A percentile compares a stretch with the other conserved stretches of the same genome.
Evolutionary conservation across 2,329 filamentous ascomycete species (phyloP).

Genomic region (Pseudodiploospora longispora): DNA sequence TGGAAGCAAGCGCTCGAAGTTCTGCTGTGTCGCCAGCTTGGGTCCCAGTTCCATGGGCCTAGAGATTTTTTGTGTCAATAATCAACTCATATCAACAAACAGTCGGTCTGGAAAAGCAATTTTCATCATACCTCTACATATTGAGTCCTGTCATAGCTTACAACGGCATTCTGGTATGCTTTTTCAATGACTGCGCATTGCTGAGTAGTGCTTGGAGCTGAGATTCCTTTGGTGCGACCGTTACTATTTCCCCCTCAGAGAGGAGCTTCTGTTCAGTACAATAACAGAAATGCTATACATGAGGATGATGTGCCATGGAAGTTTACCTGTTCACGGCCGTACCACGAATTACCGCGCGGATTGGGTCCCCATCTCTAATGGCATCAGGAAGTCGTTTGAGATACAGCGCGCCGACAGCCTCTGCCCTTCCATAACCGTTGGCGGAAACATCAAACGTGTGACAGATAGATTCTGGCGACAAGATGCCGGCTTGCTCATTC

Average conservation of each 20-base stretch:
- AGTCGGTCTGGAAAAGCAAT: conserved; percentile 11
- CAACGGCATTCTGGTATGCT: conserved; percentile 29
- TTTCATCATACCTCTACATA: conserved; percentile 4
- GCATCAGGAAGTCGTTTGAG: conserved; percentile 24
- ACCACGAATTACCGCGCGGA: conserved; percentile 16
- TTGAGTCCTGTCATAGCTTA: conserved; percentile 9
- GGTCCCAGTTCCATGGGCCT: conserved; percentile 47
- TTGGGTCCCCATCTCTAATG: conserved; percentile 14
- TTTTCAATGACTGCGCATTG: conserved; percentile 2
- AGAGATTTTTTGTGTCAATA: conserved; percentile 14
- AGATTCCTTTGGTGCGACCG: too few species aligned
- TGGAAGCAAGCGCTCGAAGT: conserved; percentile 28
- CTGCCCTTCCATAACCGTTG: conserved; percentile 26
- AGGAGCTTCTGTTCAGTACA: too few species aligned
- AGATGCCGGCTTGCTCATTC: conserved; percentile 11
- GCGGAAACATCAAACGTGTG: conserved; percentile 25
- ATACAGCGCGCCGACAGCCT: conserved; percentile 22
- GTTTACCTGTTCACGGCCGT: conserved; percentile 15
- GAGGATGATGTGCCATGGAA: conserved; percentile 15
- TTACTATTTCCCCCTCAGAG: too few species aligned
- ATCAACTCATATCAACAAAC: conserved; percentile 1
- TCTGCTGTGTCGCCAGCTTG: conserved; percentile 44
- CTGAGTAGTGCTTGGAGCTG: too few species aligned
- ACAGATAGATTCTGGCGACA: conserved; percentile 16
- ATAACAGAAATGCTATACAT: conserved; percentile 27